Evolutionary conservation across 192 early-diverging fungal genomes (phyloP).

Genomic region (Linderina pennispora): DNA sequence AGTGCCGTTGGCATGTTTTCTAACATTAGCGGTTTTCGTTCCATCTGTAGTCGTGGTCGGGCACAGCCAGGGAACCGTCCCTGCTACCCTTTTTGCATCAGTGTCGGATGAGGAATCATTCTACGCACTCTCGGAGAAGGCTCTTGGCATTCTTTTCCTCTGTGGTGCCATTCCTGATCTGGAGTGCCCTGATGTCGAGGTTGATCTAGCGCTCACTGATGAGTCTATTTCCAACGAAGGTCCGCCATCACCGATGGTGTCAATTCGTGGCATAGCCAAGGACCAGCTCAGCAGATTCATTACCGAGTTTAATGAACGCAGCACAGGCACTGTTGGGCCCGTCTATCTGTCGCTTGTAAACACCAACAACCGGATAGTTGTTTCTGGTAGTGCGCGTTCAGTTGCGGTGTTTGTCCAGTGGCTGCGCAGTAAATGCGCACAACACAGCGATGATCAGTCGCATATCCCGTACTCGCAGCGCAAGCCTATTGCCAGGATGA

Average conservation of each 20-base stretch:
- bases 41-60: background rate
- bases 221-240: background rate
- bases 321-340: background rate
- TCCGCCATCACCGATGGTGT: background rate
- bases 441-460: background rate
- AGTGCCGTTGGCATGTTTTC: background rate
- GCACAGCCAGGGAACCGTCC: background rate
- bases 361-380: background rate
- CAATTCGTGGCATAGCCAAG: background rate
- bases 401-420: background rate
- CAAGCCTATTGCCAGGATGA: background rate
- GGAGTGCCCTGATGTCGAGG: background rate
- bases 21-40: too few relatives aligned
- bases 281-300: background rate
- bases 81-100: background rate
- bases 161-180: background rate
- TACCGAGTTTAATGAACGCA: background rate
- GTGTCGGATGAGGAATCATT: background rate
- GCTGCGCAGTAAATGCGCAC: background rate
- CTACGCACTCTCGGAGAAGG: background rate
- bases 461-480: background rate
- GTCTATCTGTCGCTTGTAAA: background rate
- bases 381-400: background rate
- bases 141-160: background rate
- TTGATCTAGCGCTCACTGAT: background rate